phyloP scores from a whole-genome alignment of 345 rosid genomes.

The Angophora floribunda region DNA sequence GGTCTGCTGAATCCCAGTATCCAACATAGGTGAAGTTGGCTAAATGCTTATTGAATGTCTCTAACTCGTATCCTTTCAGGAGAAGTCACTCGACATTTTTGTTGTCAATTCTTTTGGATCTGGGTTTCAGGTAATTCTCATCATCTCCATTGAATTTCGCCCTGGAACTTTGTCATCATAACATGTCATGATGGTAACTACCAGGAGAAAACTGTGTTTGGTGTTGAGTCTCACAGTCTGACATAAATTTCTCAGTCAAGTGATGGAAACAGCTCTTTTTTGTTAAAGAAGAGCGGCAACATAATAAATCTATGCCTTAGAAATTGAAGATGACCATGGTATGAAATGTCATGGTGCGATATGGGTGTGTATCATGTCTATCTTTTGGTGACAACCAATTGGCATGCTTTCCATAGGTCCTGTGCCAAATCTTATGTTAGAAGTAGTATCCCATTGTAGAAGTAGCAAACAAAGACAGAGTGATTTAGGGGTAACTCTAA shows the following conservation, averaged over 20 bases:
- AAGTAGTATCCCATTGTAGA: neutral
- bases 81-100: slow-evolving; percentile 85
- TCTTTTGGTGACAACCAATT: neutral
- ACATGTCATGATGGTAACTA: neutral
- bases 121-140: slow-evolving; percentile 69
- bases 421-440: neutral
- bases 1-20: neutral
- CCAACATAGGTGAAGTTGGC: neutral
- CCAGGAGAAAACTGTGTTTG: neutral
- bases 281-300: neutral
- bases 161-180: neutral
- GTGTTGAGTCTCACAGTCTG: neutral
- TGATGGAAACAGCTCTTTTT: neutral
- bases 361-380: neutral
- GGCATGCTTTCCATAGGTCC: neutral
- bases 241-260: neutral
- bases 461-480: neutral
- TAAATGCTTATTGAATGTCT: slow-evolving; percentile 1
- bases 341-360: neutral
- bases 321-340: neutral
- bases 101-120: slow-evolving; percentile 94
- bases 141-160: neutral
- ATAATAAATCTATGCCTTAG: neutral
- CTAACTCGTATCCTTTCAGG: slow-evolving; percentile 30
- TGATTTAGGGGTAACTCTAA: neutral